Percentiles rank a stretch among this genome's conserved stretches.
Conservation (phyloP, 768 basidiomycete species). For the Holtermanniella nyarrowii region DNA sequence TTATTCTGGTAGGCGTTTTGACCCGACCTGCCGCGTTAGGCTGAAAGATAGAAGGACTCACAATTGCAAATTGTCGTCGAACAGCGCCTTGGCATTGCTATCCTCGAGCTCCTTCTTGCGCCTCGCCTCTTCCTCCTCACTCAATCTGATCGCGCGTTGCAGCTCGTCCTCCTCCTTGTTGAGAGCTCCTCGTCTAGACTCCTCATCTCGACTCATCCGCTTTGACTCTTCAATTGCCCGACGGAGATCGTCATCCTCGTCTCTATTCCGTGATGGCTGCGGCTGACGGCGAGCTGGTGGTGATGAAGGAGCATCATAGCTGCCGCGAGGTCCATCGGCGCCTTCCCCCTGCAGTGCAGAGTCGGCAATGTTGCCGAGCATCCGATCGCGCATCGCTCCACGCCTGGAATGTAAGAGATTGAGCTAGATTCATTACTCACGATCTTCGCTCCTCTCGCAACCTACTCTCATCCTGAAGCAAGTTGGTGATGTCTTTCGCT, state of each 20-base stretch:
- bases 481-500: conserved; percentile 94
- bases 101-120: conserved; percentile 62
- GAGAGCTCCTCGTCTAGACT: conserved; percentile 41
- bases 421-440: conserved; percentile 5
- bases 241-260: conserved; percentile 72
- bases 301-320: conserved; percentile 36
- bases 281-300: conserved; percentile 3
- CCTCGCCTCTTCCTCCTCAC: conserved; percentile 79
- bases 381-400: conserved; percentile 87
- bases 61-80: conserved; percentile 78
- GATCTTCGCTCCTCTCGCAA: conserved; percentile 70
- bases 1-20: conserved; percentile 40
- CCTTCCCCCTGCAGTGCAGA: conserved; percentile 35
- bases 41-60: conserved; percentile 42
- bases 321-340: conserved; percentile 40
- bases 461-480: conserved; percentile 73
- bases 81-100: conserved; percentile 62
- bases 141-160: conserved; percentile 67
- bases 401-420: conserved; percentile 44
- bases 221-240: conserved; percentile 87
- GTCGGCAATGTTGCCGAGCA: conserved; percentile 56
- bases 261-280: conserved; percentile 13
- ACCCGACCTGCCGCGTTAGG: conserved; percentile 2
- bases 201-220: conserved; percentile 61
- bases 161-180: conserved; percentile 72